These are phyloP conservation scores for Thelonectria blattea DNA, from an alignment of 2,329 filamentous ascomycete genomes.

Conservation along the genomic window DNA sequence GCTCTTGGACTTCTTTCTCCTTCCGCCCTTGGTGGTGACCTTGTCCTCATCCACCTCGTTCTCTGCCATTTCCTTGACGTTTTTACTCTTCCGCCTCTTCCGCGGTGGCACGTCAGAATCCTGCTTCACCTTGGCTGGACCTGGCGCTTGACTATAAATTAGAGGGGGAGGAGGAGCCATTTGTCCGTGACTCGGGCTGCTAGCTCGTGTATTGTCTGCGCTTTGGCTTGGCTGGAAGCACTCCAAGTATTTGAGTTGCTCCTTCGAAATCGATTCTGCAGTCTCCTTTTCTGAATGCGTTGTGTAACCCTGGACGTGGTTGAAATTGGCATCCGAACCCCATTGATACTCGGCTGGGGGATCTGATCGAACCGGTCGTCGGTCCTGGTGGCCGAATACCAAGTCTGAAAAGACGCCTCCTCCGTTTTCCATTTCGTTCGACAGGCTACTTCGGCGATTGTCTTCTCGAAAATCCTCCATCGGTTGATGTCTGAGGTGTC, in stretches of 20 bases:
- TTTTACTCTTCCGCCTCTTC: conserved; percentile 63
- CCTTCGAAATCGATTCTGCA: conserved; percentile 60
- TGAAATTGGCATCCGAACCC: conserved; percentile 73
- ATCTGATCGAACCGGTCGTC: conserved; percentile 42
- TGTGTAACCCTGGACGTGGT: conserved; percentile 61
- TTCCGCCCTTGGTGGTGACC: conserved; percentile 41
- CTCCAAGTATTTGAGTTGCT: conserved; percentile 61
- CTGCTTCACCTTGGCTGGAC: conserved; percentile 42
- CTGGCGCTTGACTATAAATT: conserved; percentile 26
- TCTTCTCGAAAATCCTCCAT: conserved; percentile 52
- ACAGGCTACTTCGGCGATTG: conserved; percentile 42
- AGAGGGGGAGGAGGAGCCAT: conserved; percentile 14
- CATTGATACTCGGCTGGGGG: conserved; percentile 61
- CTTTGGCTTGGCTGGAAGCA: conserved; percentile 65
- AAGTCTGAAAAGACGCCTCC: conserved; percentile 48
- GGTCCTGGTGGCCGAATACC: conserved; percentile 46
- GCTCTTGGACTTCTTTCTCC: conserved; percentile 56
- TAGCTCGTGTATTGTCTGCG: conserved; percentile 63
- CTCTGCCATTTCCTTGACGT: conserved; percentile 49
- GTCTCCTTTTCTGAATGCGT: conserved; percentile 63
- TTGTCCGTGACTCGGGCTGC: conserved; percentile 55
- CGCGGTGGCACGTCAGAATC: conserved; percentile 51
- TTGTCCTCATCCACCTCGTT: conserved; percentile 51
- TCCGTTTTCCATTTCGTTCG: conserved; percentile 40
- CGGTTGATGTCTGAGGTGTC: conserved; percentile 51